Conservation (phyloP, 2,329 filamentous ascomycete genomes). For the Penicillium glabrum region DNA sequence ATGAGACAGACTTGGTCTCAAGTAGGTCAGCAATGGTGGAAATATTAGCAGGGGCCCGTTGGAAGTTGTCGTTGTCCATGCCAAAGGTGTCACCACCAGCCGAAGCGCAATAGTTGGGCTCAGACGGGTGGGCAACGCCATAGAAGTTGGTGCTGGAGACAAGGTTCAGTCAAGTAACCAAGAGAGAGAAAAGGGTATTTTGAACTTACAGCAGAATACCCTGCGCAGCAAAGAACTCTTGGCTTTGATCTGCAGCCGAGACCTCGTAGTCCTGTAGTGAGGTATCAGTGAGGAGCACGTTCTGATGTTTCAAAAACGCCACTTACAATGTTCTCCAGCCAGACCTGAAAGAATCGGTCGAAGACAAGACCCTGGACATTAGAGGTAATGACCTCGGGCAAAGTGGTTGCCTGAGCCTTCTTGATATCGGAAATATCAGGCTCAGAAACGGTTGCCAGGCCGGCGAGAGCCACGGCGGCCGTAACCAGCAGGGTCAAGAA, state of each 20-base stretch:
- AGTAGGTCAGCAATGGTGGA: constrained; percentile 69
- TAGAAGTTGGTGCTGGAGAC: constrained; percentile 50
- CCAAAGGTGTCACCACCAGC: constrained; percentile 73
- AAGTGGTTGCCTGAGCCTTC: constrained; percentile 53
- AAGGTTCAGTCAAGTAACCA: neutral
- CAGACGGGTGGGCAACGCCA: constrained; percentile 68
- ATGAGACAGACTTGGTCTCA: constrained; percentile 63
- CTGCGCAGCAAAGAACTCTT: constrained; percentile 32
- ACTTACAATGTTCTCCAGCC: constrained; percentile 71
- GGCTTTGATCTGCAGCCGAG: constrained; percentile 57
- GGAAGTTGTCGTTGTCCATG: constrained; percentile 67
- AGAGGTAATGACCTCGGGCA: constrained; percentile 61
- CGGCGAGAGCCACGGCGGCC: constrained; percentile 24
- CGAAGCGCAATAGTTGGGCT: constrained; percentile 73
- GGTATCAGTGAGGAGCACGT: neutral
- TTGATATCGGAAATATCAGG: constrained; percentile 28
- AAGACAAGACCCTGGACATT: constrained; percentile 70
- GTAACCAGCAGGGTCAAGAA: constrained; percentile 21
- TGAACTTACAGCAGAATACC: constrained; percentile 58
- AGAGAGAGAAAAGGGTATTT: neutral
- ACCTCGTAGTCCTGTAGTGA: constrained; percentile 55
- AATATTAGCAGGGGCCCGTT: constrained; percentile 58
- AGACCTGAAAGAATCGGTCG: constrained; percentile 70
- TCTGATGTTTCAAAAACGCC: neutral
- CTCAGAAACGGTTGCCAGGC: constrained; percentile 26